phyloP scores from a whole-genome alignment of 2,329 filamentous ascomycete species.

The Orbilia oligospora region DNA sequence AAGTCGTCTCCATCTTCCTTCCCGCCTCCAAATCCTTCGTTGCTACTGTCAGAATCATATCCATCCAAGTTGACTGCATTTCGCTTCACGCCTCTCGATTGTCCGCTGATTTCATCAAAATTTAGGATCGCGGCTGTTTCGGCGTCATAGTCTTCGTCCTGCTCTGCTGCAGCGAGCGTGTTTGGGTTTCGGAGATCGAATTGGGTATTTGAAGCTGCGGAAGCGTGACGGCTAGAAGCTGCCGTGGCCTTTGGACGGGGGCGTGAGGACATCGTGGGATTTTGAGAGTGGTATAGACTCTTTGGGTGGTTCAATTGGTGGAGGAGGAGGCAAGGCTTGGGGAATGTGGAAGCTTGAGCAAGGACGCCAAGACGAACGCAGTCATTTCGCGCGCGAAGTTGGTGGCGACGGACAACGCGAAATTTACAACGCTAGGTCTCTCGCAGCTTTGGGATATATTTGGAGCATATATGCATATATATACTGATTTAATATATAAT shows the following conservation, averaged over 20 bases:
- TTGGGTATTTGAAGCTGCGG: slow-evolving; percentile 66
- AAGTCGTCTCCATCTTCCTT: slow-evolving; percentile 73
- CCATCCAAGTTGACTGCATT: slow-evolving; percentile 97
- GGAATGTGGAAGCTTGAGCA: background rate
- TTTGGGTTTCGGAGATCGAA: slow-evolving; percentile 97
- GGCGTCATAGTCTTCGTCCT: slow-evolving; percentile 66
- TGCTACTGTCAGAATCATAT: slow-evolving; percentile 91
- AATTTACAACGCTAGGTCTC: slow-evolving; percentile 12
- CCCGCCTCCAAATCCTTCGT: slow-evolving; percentile 84
- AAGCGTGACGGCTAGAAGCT: slow-evolving; percentile 52
- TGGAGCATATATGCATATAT: too few species aligned
- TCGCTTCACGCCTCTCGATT: slow-evolving; percentile 82
- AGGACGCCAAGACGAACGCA: background rate
- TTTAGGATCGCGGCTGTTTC: slow-evolving; percentile 78
- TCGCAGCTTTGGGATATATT: too few species aligned
- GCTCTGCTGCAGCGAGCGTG: slow-evolving; percentile 81
- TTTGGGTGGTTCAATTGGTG: too few species aligned
- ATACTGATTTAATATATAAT: too few species aligned
- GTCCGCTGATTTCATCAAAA: slow-evolving; percentile 88
- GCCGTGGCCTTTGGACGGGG: slow-evolving; percentile 50
- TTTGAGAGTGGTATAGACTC: background rate
- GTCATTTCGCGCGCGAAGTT: slow-evolving; percentile 5
- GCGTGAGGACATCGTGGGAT: slow-evolving; percentile 24
- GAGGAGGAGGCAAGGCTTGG: background rate
- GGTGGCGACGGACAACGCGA: slow-evolving; percentile 11